These are phyloP conservation scores for Theileria parva DNA, from an alignment of 169 alveolate species.

Conservation along the genomic window DNA sequence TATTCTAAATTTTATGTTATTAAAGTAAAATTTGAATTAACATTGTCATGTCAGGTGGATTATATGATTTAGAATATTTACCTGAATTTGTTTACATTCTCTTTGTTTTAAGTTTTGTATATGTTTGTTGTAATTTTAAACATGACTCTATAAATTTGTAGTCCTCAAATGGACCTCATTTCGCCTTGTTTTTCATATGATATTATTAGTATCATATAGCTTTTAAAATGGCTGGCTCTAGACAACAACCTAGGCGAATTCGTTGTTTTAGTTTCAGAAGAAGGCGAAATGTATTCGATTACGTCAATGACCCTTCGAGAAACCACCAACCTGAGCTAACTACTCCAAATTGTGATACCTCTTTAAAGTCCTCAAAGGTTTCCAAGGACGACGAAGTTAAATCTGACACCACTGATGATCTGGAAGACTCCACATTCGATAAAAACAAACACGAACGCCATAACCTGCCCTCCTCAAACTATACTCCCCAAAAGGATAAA, in stretches of 20 bases:
- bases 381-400: not conserved
- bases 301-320: slow-evolving; percentile 15
- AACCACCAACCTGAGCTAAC: not conserved
- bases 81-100: not conserved
- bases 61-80: not conserved
- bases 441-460: not conserved
- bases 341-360: not conserved
- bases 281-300: slow-evolving; percentile 20
- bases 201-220: not conserved
- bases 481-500: slow-evolving; percentile 8
- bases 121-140: not conserved
- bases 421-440: not conserved
- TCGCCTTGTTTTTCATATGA: not conserved
- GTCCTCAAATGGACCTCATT: not conserved
- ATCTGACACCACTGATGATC: slow-evolving; percentile 9
- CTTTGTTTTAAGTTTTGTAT: not conserved
- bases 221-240: slow-evolving; percentile 1
- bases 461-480: slow-evolving; percentile 1
- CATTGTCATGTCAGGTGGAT: not conserved
- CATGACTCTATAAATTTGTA: not conserved
- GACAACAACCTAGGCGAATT: not conserved
- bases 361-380: not conserved
- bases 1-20: too few relatives aligned
- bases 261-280: slow-evolving; percentile 30
- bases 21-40: not conserved